A percentile compares a stretch with the other conserved stretches of the same genome.
Evolutionary conservation across 2,329 filamentous ascomycete species (phyloP).

Genomic region (Alternaria sp.): DNA sequence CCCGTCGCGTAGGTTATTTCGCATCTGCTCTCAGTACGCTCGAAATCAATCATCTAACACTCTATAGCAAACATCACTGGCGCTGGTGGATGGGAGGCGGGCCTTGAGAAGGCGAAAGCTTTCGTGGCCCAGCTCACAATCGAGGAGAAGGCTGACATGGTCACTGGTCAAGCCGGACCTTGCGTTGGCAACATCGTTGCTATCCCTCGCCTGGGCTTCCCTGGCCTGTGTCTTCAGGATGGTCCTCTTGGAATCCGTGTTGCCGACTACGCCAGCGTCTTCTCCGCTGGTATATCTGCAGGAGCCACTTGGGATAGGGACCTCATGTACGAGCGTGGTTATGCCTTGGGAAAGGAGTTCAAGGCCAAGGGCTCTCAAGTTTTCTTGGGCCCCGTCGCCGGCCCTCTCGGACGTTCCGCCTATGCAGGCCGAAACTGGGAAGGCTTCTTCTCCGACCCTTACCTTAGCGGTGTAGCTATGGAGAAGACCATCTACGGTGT

Average conservation of each 20-base stretch:
- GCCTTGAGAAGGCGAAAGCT: constrained; percentile 44
- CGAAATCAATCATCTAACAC: constrained; percentile 50
- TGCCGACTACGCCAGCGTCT: constrained; percentile 50
- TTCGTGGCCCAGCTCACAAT: constrained; percentile 44
- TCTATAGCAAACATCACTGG: constrained; percentile 40
- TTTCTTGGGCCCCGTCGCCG: constrained; percentile 60
- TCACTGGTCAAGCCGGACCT: constrained; percentile 52
- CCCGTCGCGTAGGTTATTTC: constrained; percentile 38
- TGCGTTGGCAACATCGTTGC: constrained; percentile 65
- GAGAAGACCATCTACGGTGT: constrained; percentile 52
- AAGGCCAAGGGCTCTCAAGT: constrained; percentile 53
- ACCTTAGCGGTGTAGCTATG: constrained; percentile 55
- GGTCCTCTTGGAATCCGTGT: constrained; percentile 50
- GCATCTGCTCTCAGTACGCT: not conserved
- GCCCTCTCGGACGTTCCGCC: constrained; percentile 55
- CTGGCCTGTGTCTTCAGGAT: constrained; percentile 54
- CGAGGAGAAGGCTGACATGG: constrained; percentile 48
- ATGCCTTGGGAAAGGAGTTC: constrained; percentile 51
- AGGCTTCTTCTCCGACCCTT: constrained; percentile 56
- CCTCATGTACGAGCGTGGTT: constrained; percentile 50
- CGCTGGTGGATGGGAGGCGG: constrained; percentile 45
- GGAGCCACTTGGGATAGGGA: constrained; percentile 52
- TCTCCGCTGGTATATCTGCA: constrained; percentile 53
- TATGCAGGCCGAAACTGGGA: constrained; percentile 57
- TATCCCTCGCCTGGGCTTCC: constrained; percentile 52